Percentiles rank a stretch among this genome's conserved stretches.
phyloP scores from a whole-genome alignment of 768 basidiomycete genomes.

The Hydnum rufescens region DNA sequence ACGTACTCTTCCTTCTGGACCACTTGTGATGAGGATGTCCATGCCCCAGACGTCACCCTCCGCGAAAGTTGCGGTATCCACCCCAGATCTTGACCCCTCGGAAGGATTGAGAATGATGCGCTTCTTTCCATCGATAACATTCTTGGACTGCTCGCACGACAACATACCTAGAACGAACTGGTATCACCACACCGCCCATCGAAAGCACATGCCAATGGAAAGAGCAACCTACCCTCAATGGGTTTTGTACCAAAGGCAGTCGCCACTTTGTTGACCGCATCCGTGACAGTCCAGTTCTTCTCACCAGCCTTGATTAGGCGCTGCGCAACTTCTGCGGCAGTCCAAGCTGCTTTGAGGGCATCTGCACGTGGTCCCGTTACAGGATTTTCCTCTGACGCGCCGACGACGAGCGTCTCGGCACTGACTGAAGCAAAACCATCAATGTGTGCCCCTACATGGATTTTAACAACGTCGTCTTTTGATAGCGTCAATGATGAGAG shows the following conservation, averaged over 20 bases:
- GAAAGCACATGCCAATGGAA: not conserved
- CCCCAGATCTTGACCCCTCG: conserved; percentile 66
- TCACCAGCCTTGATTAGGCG: conserved; percentile 77
- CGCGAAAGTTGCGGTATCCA: conserved; percentile 67
- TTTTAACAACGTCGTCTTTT: conserved; percentile 84
- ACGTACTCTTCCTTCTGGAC: conserved; percentile 75
- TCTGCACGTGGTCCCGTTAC: conserved; percentile 78
- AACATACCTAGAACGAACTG: conserved; percentile 49
- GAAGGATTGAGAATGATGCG: conserved; percentile 80
- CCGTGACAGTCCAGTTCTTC: conserved; percentile 91
- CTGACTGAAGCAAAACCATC: conserved; percentile 89
- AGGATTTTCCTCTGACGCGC: conserved; percentile 49
- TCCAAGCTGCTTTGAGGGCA: conserved; percentile 83
- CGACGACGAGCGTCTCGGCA: conserved; percentile 85
- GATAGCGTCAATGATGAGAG: conserved; percentile 46
- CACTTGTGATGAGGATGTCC: conserved; percentile 73
- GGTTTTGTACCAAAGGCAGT: conserved; percentile 70
- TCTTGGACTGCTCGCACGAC: conserved; percentile 85
- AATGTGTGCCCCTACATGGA: conserved; percentile 93
- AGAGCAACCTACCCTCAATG: conserved; percentile 53
- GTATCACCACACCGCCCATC: conserved; percentile 3
- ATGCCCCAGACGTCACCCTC: conserved; percentile 93
- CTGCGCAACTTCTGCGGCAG: conserved; percentile 83
- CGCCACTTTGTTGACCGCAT: conserved; percentile 55
- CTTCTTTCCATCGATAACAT: conserved; percentile 92